Percentiles rank a stretch among this genome's conserved stretches.
These are phyloP conservation scores for Saccharum officinarum DNA, from an alignment of 176 grass and related monocot genomes.

Conservation along the genomic window DNA sequence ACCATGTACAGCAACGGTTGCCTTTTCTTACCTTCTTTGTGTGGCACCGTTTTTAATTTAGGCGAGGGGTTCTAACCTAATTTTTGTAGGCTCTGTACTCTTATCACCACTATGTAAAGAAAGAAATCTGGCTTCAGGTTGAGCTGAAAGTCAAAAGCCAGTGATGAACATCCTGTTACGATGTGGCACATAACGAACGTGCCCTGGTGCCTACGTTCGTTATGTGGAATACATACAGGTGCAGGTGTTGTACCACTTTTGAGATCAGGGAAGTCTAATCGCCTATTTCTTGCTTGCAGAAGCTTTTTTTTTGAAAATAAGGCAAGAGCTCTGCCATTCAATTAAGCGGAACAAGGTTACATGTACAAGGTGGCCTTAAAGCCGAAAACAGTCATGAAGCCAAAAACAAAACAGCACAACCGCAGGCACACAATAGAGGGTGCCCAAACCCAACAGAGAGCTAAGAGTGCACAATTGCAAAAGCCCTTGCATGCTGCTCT, in stretches of 20 bases:
- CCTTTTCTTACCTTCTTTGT: background rate
- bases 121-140: constrained; percentile 16
- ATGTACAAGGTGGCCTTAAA: too few relatives aligned
- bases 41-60: constrained; percentile 15
- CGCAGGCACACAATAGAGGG: too few relatives aligned
- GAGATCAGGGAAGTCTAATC: background rate
- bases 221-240: background rate
- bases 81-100: constrained; percentile 44
- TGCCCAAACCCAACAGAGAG: too few relatives aligned
- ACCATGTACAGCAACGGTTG: background rate
- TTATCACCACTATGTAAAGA: constrained; percentile 38
- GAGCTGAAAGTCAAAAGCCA: constrained; percentile 25
- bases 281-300: background rate
- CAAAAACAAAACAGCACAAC: too few relatives aligned
- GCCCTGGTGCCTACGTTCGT: background rate
- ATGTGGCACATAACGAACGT: too few relatives aligned
- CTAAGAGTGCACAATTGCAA: too few relatives aligned
- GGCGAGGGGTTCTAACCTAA: constrained; percentile 34
- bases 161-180: background rate
- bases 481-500: too few relatives aligned
- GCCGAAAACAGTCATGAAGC: too few relatives aligned
- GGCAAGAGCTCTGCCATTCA: too few relatives aligned
- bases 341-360: too few relatives aligned
- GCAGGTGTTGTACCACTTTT: background rate
- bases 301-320: too few relatives aligned